Base-by-base conservation (phyloP, 768 basidiomycete species). In the Postia placenta region DNA sequence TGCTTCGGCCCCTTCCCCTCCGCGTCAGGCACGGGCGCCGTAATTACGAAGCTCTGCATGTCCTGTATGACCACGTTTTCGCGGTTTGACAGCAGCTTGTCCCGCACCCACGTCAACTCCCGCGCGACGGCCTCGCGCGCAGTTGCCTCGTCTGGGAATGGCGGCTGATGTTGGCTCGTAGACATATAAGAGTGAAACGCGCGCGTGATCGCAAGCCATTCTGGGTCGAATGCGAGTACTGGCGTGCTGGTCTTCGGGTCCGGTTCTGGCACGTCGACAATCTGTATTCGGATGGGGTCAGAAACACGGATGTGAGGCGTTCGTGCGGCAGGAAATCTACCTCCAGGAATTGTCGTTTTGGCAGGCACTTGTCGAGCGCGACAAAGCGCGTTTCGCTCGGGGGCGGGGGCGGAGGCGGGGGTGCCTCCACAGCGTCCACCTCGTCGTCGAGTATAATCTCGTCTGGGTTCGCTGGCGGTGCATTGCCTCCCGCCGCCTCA, bases 171-270 rank as follows among this genome's bases (percentile, higher is more conserved):
- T 5, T 60, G 69, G 3, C 62, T 56, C 4, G 75, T 74, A 2
- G 87, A 83, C 53, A 97, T 76, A 67, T 76, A 86, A 0, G 85
- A 83, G 52, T 92, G 80, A 56, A 94, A 87, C 0, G 91, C 92
- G 5, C 89, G 85, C 4, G 82, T 83, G 59, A 99, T 92, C 0
- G 92, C 93, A 41, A 98, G 80, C 96, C 96, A 99, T 62, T 92
- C 83, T 0, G 85, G 83, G 59, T 97, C 93, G 65, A 79, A 96
- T 12, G 76, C 74, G 17, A 97, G 59, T 0, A 51, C 54, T 4
- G 77, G 74, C 7, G 53, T 20, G 17, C 4, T 4, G 46, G 7
- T 38, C 24, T 23, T 15, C 7, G 19, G 36, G 43, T 56, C 52
- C 1, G 64, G 51, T 38, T 58, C 56, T 4, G 72, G 69, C 20